Base-by-base conservation (phyloP, 108 stramenopile species). In the Cyclotella atomus region DNA sequence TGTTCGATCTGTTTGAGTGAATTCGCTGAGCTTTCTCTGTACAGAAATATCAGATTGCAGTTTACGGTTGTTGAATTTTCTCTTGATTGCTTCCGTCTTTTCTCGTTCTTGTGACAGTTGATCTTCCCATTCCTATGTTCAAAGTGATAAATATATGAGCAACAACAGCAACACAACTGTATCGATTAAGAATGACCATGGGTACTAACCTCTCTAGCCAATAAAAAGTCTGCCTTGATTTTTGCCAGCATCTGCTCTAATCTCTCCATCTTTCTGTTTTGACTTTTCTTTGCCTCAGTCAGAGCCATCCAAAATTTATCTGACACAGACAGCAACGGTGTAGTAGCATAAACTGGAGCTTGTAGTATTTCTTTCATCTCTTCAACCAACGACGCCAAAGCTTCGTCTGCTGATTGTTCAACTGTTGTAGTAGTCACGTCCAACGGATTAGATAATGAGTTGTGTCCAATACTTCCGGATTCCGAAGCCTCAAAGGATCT, bases 281-380 rank as follows among this genome's bases (percentile, higher is more conserved):
- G 83, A 34, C 47, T 65, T 28, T 84, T 82, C 46, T 87, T 88
- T 16, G 86, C 85, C 41, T 94, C 93, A 4, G 54, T 60, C 53
- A 94, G 70, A 16, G 91, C 93, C 8, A 47, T 45, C 90, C 89
- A 91, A 71, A 94, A 94, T 59, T 88, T 81, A 41, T 83, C 72
- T 0, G 87, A 81, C 6, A 94, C 87, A 33, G 75, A 57, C 54
- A 88, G 91, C 54, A 94, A 55, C 2, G 93, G 93, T 16, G 90
- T 88, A 52, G 86, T 81, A 43, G 90, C 75, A 70, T 94, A 94
- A 5, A 94, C 85, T 17, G 93, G 93, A 2, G 93, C 93, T 56
- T 62, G 70, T 33, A 94, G 63, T 44, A 94, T 85, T 68, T 94
- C 93, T 76, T 91, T 94, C 90, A 94, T 91, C 73, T 94, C 93